A percentile compares a stretch with the other conserved stretches of the same genome.
These are phyloP conservation scores for Polyplosphaeria fusca DNA, from an alignment of 495 filamentous ascomycete genomes.

Conservation along the genomic window DNA sequence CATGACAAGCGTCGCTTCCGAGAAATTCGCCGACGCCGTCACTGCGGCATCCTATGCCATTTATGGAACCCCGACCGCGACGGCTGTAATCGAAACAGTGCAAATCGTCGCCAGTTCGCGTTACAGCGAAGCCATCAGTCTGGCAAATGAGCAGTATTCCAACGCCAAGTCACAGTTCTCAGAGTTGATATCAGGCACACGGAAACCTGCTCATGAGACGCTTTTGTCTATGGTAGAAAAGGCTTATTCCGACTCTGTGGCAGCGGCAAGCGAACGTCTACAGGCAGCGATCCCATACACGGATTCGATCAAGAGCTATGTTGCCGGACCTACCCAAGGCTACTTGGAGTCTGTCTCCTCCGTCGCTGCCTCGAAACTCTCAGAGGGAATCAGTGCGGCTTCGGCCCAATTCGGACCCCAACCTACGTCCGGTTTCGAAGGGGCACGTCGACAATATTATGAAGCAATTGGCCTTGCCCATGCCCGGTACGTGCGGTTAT, in stretches of 20 bases:
- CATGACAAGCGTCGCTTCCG: conserved; percentile 51
- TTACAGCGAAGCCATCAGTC: conserved; percentile 59
- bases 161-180: conserved; percentile 64
- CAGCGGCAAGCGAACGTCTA: conserved; percentile 57
- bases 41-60: conserved; percentile 63
- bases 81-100: conserved; percentile 45
- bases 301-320: conserved; percentile 38
- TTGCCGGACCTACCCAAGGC: conserved; percentile 44
- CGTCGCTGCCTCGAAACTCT: conserved; percentile 61
- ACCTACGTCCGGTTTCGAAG: conserved; percentile 54
- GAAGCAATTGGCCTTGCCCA: conserved; percentile 73
- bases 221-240: conserved; percentile 65
- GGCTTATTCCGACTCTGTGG: conserved; percentile 64
- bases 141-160: conserved; percentile 61
- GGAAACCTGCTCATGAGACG: conserved; percentile 58
- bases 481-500: conserved; percentile 69
- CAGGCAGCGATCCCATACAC: conserved; percentile 48
- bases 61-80: conserved; percentile 54
- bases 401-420: conserved; percentile 63
- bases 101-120: conserved; percentile 52
- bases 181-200: conserved; percentile 62
- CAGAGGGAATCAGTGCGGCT: conserved; percentile 61
- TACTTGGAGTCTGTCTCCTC: conserved; percentile 58
- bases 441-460: conserved; percentile 70
- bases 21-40: conserved; percentile 58